A percentile compares a stretch with the other conserved stretches of the same genome.
Conservation (phyloP, 1,284 basidiomycete species). For the Tremellales sp. region DNA sequence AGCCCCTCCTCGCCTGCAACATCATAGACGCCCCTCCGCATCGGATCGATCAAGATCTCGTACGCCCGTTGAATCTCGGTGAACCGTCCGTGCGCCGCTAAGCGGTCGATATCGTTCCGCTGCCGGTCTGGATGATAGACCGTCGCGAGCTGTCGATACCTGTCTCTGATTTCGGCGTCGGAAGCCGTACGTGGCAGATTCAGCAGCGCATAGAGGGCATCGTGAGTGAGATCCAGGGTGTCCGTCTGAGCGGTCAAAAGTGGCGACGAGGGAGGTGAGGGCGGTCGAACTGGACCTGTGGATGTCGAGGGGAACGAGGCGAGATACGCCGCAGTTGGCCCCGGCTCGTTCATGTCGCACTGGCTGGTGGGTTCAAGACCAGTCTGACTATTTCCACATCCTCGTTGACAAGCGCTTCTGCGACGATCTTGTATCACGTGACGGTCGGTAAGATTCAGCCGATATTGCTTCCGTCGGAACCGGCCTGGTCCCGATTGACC, state of each 20-base stretch:
- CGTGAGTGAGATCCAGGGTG: conserved; percentile 4
- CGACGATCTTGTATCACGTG: too few species aligned
- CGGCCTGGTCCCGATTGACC: too few species aligned
- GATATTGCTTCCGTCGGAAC: too few species aligned
- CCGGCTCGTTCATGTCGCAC: conserved; percentile 33
- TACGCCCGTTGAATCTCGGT: conserved; percentile 46
- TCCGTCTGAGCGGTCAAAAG: conserved; percentile 15
- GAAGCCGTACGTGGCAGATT: conserved; percentile 40
- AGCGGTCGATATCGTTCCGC: conserved; percentile 36
- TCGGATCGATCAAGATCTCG: conserved; percentile 50
- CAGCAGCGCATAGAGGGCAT: conserved; percentile 39
- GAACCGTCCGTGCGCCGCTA: conserved; percentile 37
- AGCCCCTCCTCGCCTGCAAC: conserved; percentile 55
- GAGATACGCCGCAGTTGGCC: conserved; percentile 42
- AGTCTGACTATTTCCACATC: too few species aligned
- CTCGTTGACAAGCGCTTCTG: too few species aligned
- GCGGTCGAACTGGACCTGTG: conserved; percentile 33
- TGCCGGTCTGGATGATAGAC: conserved; percentile 56
- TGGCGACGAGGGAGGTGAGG: conserved; percentile 25
- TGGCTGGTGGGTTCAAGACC: not conserved
- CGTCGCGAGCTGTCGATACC: conserved; percentile 44
- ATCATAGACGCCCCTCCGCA: conserved; percentile 54
- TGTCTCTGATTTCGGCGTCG: conserved; percentile 37
- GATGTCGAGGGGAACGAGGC: conserved; percentile 31
- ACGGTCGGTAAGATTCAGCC: too few species aligned